phyloP scores from a whole-genome alignment of 139 green algal species.

The Chlamydomonas incerta region DNA sequence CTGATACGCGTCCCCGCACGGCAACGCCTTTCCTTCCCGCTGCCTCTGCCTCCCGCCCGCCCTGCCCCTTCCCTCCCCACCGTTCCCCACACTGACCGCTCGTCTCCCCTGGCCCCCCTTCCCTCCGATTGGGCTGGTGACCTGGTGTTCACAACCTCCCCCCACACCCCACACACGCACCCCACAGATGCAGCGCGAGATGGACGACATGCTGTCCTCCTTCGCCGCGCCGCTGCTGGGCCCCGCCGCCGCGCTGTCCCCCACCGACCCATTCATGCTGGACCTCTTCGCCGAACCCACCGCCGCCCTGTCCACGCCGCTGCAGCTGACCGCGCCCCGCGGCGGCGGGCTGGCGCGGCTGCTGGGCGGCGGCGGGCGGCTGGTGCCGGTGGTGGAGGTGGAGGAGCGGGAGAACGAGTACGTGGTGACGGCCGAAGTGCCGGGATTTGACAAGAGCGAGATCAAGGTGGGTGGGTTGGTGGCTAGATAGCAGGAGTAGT shows the following conservation, averaged over 20 bases:
- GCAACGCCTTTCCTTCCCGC: too few species aligned
- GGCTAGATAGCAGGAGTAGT: not conserved
- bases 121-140: too few species aligned
- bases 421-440: slow-evolving; percentile 40
- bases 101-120: too few species aligned
- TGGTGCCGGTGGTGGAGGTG: slow-evolving; percentile 25
- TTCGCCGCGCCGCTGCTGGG: slow-evolving; percentile 5
- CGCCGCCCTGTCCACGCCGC: too few species aligned
- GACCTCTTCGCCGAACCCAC: slow-evolving; percentile 4
- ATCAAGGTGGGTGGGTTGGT: slow-evolving; percentile 28
- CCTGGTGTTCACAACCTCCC: too few species aligned
- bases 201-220: slow-evolving; percentile 28
- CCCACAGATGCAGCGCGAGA: slow-evolving; percentile 47
- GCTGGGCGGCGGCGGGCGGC: not conserved
- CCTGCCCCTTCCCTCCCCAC: too few species aligned
- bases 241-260: not conserved
- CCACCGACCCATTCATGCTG: slow-evolving; percentile 27
- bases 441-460: slow-evolving; percentile 41
- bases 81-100: too few species aligned
- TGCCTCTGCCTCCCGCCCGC: too few species aligned
- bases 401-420: slow-evolving; percentile 32
- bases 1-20: too few species aligned
- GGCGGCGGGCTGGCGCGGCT: not conserved
- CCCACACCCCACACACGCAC: too few species aligned
- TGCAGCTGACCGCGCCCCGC: too few species aligned